These are phyloP conservation scores for Claviceps sp. DNA, from an alignment of 2,329 filamentous ascomycete species.

Conservation along the genomic window DNA sequence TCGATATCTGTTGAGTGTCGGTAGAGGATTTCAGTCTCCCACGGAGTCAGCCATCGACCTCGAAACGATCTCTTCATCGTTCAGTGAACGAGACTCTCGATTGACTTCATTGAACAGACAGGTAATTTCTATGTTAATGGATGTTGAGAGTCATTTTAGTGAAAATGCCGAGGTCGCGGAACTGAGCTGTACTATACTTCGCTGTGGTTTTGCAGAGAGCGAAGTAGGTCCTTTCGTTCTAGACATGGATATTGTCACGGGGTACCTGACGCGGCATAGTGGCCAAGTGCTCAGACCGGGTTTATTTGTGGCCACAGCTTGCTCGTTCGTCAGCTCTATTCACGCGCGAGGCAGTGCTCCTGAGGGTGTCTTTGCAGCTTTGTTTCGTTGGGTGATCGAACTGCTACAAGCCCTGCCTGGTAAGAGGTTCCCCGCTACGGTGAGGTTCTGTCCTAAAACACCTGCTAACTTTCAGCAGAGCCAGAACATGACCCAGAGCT, in stretches of 20 bases:
- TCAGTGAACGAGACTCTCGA: constrained; percentile 6
- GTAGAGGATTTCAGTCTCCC: constrained; percentile 56
- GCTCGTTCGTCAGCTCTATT: constrained; percentile 53
- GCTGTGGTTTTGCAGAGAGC: constrained; percentile 61
- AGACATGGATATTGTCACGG: constrained; percentile 48
- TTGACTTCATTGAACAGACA: constrained; percentile 27
- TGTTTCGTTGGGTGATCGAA: constrained; percentile 48
- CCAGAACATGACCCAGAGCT: constrained; percentile 61
- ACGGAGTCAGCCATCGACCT: constrained; percentile 56
- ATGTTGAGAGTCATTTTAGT: constrained; percentile 39
- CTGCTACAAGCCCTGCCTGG: constrained; percentile 50
- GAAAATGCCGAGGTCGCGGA: constrained; percentile 56
- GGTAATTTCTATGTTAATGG: constrained; percentile 33
- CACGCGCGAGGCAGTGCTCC: constrained; percentile 29
- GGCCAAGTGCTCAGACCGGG: constrained; percentile 53
- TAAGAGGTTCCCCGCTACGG: constrained; percentile 15
- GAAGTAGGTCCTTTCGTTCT: constrained; percentile 68
- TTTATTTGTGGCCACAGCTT: constrained; percentile 56
- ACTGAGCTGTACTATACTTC: constrained; percentile 56
- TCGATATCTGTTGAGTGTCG: constrained; percentile 56
- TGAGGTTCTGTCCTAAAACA: background rate
- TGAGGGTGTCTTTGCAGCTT: constrained; percentile 35
- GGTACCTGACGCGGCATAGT: constrained; percentile 48
- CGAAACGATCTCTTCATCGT: constrained; percentile 30
- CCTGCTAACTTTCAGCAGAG: constrained; percentile 27